Evolutionary conservation across 2,329 filamentous ascomycete species (phyloP).

Genomic region (Lachnellula occidentalis): DNA sequence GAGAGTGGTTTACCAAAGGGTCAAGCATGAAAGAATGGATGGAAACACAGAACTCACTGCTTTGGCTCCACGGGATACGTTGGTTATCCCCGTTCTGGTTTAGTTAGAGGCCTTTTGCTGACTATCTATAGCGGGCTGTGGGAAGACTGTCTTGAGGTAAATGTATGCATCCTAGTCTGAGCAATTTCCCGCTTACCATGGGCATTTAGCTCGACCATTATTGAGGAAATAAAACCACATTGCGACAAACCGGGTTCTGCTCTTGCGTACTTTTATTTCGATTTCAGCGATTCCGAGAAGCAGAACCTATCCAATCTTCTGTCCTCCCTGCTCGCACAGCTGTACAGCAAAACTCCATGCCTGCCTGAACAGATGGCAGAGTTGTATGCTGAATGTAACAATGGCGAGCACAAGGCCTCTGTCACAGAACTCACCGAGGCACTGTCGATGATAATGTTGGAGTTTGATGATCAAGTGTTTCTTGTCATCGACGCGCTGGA

Average conservation of each 20-base stretch:
- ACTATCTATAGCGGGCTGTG: conserved; percentile 33
- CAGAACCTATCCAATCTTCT: conserved; percentile 32
- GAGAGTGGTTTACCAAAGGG: conserved; percentile 33
- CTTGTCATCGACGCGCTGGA: conserved; percentile 31
- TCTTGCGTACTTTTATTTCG: conserved; percentile 34
- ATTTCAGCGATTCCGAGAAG: conserved; percentile 36
- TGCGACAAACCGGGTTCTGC: neutral
- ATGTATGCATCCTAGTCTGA: neutral
- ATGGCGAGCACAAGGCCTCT: conserved; percentile 24
- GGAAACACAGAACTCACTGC: conserved; percentile 21
- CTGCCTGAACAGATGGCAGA: conserved; percentile 20
- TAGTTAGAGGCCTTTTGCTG: neutral
- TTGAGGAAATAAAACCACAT: conserved; percentile 20
- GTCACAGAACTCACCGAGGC: conserved; percentile 20
- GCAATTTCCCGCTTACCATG: neutral
- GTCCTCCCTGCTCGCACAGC: conserved; percentile 34
- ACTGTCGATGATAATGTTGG: conserved; percentile 23
- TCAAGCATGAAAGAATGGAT: conserved; percentile 31
- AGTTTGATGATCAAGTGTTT: conserved; percentile 20
- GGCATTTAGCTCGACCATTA: conserved; percentile 33
- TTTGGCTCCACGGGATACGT: conserved; percentile 36
- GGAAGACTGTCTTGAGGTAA: conserved; percentile 36
- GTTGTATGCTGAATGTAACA: conserved; percentile 24
- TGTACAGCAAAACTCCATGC: conserved; percentile 19
- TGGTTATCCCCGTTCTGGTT: neutral